Evolutionary conservation across 768 basidiomycete genomes (phyloP), one percentile per base, ranked within the genome.

Genomic region (Krasilnikovozyma curviuscula): DNA sequence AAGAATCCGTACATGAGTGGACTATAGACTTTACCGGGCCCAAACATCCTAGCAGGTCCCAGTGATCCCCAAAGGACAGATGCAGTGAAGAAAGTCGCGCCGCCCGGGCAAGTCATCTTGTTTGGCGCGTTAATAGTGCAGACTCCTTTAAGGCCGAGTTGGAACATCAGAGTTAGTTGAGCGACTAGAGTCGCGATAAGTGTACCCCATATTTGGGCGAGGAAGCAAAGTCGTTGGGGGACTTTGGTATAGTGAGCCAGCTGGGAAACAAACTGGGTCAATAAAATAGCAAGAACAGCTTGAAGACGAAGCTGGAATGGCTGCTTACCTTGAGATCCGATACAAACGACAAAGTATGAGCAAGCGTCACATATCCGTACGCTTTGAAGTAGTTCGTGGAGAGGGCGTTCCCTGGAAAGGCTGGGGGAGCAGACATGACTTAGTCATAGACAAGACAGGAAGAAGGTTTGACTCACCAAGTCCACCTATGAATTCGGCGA

Each of bases 1-100:
- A 77, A 68, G 73, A 86, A 82, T 68, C 81, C 83, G 27, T 39
- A 51, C 16, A 38, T 29, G 10, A 83, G 69, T 8, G 67, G 73
- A 52, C 61, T 71, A 69, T 68, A 72, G 16, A 63, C 59, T 13
- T 58, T 57, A 33, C 60, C 64, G 1, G 52, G 25, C 10, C 65
- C 65, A 51, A 67, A 70, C 49, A 67, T 58, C 23, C 63, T 57
- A 31, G 61, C 59, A 8, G 68, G 54, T 64, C 65, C 5, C 66
- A 67, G 61, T 67, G 61, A 59, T 31, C 63, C 61, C 62, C 56
- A 67, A 55, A 62, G 55, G 52, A 65, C 63, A 43, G 61, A 53
- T 7, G 65, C 64, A 2, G 68, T 68, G 60, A 67, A 66, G 60
- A 69, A 70, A 7, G 64, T 67, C 63, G 56, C 67, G 51, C 49